These are phyloP conservation scores for Nakaseomyces glabratus DNA, from an alignment of 1,139 yeast species.

Conservation along the genomic window DNA sequence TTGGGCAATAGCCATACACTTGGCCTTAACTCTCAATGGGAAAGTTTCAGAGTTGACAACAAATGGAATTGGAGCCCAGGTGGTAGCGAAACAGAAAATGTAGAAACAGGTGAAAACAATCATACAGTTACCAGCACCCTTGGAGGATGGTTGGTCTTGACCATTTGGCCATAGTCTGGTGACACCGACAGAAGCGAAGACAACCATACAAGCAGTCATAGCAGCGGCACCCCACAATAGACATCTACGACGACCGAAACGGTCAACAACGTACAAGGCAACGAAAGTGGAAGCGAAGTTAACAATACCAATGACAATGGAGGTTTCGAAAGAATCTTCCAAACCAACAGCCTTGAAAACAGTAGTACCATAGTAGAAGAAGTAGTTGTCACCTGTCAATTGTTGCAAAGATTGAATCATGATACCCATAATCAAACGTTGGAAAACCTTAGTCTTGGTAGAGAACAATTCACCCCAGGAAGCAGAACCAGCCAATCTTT, in stretches of 20 bases:
- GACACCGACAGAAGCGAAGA: conserved; percentile 61
- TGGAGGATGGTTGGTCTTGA: conserved; percentile 25
- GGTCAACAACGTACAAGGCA: conserved; percentile 56
- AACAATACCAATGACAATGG: conserved; percentile 66
- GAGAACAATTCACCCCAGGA: conserved; percentile 50
- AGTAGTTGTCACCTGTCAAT: conserved; percentile 67
- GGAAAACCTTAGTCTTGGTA: conserved; percentile 46
- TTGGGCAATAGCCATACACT: conserved; percentile 67
- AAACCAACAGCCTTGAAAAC: conserved; percentile 68
- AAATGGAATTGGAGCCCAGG: conserved; percentile 78
- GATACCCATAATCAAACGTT: conserved; percentile 54
- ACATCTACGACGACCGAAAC: conserved; percentile 57
- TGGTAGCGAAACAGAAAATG: conserved; percentile 70
- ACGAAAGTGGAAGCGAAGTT: conserved; percentile 66
- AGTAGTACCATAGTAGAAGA: conserved; percentile 71
- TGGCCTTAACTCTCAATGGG: conserved; percentile 71
- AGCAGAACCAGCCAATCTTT: conserved; percentile 50
- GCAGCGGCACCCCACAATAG: conserved; percentile 53
- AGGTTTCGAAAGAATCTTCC: conserved; percentile 61
- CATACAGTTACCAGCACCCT: conserved; percentile 64
- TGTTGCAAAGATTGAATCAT: conserved; percentile 60
- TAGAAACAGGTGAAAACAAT: conserved; percentile 69
- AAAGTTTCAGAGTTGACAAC: conserved; percentile 66
- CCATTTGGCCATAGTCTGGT: conserved; percentile 44
- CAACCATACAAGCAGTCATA: conserved; percentile 53